Evolutionary conservation across 2,329 filamentous ascomycete genomes (phyloP).

Genomic region (Trichoderma brevicompactum): DNA sequence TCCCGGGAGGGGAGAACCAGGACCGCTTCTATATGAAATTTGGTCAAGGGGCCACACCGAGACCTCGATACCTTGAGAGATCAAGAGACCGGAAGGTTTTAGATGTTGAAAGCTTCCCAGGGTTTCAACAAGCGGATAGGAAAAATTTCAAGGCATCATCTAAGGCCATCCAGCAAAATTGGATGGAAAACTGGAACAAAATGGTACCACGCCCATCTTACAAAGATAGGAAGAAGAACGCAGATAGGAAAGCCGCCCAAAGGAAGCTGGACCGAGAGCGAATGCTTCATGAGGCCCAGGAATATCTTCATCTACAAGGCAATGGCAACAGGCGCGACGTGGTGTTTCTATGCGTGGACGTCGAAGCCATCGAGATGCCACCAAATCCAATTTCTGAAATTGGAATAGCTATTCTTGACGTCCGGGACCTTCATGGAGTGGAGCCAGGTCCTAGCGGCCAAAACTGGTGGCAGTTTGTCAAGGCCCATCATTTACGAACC

Average conservation of each 20-base stretch:
- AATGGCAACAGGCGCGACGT: constrained; percentile 30
- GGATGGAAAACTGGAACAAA: constrained; percentile 31
- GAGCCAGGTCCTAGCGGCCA: constrained; percentile 64
- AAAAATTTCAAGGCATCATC: constrained; percentile 33
- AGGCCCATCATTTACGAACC: constrained; percentile 76
- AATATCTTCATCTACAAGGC: constrained; percentile 67
- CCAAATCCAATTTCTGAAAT: constrained; percentile 78
- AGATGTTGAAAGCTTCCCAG: constrained; percentile 41
- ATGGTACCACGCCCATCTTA: constrained; percentile 33
- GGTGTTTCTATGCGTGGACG: constrained; percentile 78
- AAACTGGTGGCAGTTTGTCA: constrained; percentile 70
- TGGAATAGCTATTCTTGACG: constrained; percentile 82
- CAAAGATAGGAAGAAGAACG: constrained; percentile 46
- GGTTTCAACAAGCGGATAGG: constrained; percentile 45
- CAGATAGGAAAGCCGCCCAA: constrained; percentile 52
- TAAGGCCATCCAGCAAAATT: constrained; percentile 11
- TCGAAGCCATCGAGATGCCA: constrained; percentile 77
- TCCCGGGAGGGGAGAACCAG: constrained; percentile 58
- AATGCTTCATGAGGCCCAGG: constrained; percentile 66
- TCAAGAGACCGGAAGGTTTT: constrained; percentile 49
- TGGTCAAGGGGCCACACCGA: constrained; percentile 59
- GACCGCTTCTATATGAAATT: constrained; percentile 67
- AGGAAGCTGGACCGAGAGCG: constrained; percentile 56
- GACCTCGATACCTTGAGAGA: constrained; percentile 69
- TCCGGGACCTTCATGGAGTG: constrained; percentile 54